A percentile compares a stretch with the other conserved stretches of the same genome.
Conservation (phyloP, 2,329 filamentous ascomycete species). For the Fusarium circinatum region DNA sequence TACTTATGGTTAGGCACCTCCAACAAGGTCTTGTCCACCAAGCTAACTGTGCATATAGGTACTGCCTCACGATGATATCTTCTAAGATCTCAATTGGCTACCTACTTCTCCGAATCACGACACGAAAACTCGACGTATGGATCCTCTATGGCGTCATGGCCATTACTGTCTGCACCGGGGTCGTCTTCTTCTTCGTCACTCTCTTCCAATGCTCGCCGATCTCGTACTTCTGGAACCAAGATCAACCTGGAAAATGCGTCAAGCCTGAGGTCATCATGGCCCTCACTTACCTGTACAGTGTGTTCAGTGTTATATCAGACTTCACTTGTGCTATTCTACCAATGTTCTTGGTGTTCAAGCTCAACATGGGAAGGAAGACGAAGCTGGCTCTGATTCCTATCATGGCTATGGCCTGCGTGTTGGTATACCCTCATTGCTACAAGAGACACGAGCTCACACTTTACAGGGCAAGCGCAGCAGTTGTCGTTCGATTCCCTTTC, state of each 20-base stretch:
- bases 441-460: constrained; percentile 18
- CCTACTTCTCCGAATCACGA: constrained; percentile 55
- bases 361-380: constrained; percentile 63
- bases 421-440: constrained; percentile 28
- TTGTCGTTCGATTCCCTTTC: constrained; percentile 54
- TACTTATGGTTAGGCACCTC: constrained; percentile 40
- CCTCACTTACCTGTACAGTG: constrained; percentile 64
- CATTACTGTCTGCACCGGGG: constrained; percentile 50
- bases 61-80: constrained; percentile 50
- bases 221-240: constrained; percentile 54
- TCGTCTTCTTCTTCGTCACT: constrained; percentile 54
- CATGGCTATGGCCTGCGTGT: constrained; percentile 66
- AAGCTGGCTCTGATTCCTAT: constrained; percentile 64
- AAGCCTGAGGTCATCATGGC: constrained; percentile 57
- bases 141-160: constrained; percentile 51
- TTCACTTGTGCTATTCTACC: constrained; percentile 63
- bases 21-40: too few relatives aligned
- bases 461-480: constrained; percentile 56
- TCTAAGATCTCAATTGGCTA: constrained; percentile 57
- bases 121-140: constrained; percentile 47
- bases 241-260: constrained; percentile 51
- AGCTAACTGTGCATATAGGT: constrained; percentile 30
- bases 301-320: constrained; percentile 60
- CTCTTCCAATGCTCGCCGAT: constrained; percentile 55
- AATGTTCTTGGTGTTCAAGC: constrained; percentile 62